Base-by-base conservation (phyloP, 2,329 filamentous ascomycete genomes). In the Neoascochyta sp. region DNA sequence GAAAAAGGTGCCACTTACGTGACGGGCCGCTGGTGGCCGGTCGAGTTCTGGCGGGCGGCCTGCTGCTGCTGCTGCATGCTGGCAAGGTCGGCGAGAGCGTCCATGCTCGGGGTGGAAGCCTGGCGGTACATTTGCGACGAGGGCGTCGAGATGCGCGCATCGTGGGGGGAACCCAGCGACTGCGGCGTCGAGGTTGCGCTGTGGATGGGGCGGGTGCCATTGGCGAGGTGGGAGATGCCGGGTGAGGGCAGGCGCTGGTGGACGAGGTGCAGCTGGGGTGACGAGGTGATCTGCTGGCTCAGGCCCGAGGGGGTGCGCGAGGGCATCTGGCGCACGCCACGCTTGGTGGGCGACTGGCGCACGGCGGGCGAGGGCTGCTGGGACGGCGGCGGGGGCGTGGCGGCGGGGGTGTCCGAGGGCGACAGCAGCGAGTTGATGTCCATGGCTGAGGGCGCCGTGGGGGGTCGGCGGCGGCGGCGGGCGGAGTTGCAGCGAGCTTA, bases 371-470 rank as follows among this genome's bases (percentile, higher is more conserved):
- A 39, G 10, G 47, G 41, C 23, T 29, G 34, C 6, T 49, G 39
- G 34, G 50, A 45, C 21, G 47, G 41, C 21, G 54, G 57, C 25
- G 58, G 52, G 14, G 62, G 57, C 24, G 63, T 61, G 36, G 44
- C 45, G 23, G 60, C 52, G 29, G 66, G 55, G 46, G 64, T 64
- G 35, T 70, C 66, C 40, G 67, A 65, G 21, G 69, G 68, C 50
- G 67, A 70, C 29, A 72, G 50, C 29, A 72, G 57, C 25, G 65
- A 66, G 48, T 68, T 68, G 62, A 71, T 72, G 46, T 72, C 65
- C 69, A 72, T 71, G 23, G 25, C 40, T 44, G 12, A 6, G 18
- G 18, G 18, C 18, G 7, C 10, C 18, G 18, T 20, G 18, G 10
- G 7, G 18, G 7, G 10, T 7, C 7, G 18, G 18, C 18, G 10